Base-by-base conservation (phyloP, 345 rosid species). In the Sonneratia caseolaris region DNA sequence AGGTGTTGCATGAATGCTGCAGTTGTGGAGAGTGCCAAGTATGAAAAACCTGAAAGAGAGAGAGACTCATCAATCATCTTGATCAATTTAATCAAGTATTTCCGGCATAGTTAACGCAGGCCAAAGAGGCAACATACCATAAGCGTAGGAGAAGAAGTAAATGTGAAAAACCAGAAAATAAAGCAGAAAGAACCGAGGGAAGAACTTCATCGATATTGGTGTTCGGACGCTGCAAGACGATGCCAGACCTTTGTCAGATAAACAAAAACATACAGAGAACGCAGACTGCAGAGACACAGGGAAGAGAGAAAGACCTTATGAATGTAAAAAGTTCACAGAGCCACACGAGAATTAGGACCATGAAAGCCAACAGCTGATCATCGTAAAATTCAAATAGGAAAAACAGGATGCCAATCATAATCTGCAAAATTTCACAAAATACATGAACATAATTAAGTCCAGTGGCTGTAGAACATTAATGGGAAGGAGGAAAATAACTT, bases 271-370 rank as follows among this genome's bases (percentile, higher is more conserved):
- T 62, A 43, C n/a, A 2, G 71, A 21, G 72, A 68, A 5, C 2
- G 64, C 32, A 27, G 24, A 36, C 35, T 15, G 16, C 21, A 16
- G 48, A 37, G 57, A 47, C 18, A 37, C 37, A 68, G 67, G 70
- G 77, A 66, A 43, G 79, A 18, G 78, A 81, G 78, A 72, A 66
- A 68, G 64, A 95, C 98, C 99, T 95, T 83, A 95, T 92, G 74
- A 92, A 78, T 36, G 97, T 95, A 82, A 95, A 95, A 10, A 94
- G 83, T 76, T 94, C 99, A 78, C 99, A 96, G 73, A 92, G 80
- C 99, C 99, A 96, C 64, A 96, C 99, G 73, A 96, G 98, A 80
- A 96, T 86, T 71, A 96, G 76, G 80, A 96, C 97, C 99, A 96
- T 81, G 87, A 96, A 96, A 78, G 99, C 99, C 85, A 96, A 80